Percentiles rank a stretch among this genome's conserved stretches.
These are phyloP conservation scores for Penstemon davidsonii DNA, from an alignment of 257 asterid genomes.

Conservation along the genomic window DNA sequence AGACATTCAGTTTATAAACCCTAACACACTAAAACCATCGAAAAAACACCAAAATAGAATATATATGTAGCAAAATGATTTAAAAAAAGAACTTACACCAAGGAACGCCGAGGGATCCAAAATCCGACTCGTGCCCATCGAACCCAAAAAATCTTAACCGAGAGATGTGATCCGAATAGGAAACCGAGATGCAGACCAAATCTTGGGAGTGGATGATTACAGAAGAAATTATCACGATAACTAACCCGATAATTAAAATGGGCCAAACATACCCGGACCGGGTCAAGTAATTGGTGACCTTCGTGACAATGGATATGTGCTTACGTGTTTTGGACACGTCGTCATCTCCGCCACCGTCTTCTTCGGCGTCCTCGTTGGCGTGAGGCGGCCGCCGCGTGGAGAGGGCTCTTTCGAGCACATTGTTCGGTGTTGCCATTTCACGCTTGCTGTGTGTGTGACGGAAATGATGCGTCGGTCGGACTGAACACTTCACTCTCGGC, in stretches of 20 bases:
- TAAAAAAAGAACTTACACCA: constrained; percentile 70
- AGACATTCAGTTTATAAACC: not conserved
- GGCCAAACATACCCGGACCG: constrained; percentile 85
- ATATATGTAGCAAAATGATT: not conserved
- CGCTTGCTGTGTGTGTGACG: constrained; percentile 28
- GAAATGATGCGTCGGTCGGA: constrained; percentile 24
- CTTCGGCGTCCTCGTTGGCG: constrained; percentile 51
- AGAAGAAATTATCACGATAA: constrained; percentile 48
- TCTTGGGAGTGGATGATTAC: constrained; percentile 56
- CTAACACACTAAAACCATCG: constrained; percentile 11
- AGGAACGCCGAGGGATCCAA: constrained; percentile 97
- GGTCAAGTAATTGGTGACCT: constrained; percentile 59
- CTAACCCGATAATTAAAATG: constrained; percentile 47
- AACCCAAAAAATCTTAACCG: constrained; percentile 81
- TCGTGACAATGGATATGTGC: constrained; percentile 47
- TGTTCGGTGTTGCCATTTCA: constrained; percentile 34
- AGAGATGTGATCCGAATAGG: constrained; percentile 67
- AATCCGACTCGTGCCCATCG: constrained; percentile 77
- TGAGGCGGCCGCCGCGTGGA: constrained; percentile 69
- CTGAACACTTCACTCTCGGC: constrained; percentile 5
- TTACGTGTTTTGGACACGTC: constrained; percentile 87
- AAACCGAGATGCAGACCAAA: constrained; percentile 83
- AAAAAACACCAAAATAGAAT: constrained; percentile 49
- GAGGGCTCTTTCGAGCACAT: constrained; percentile 77
- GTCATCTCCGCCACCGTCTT: constrained; percentile 49